Percentiles rank a stretch among this genome's conserved stretches.
phyloP scores from a whole-genome alignment of 2,329 filamentous ascomycete species.

The Nigrospora sphaerica region DNA sequence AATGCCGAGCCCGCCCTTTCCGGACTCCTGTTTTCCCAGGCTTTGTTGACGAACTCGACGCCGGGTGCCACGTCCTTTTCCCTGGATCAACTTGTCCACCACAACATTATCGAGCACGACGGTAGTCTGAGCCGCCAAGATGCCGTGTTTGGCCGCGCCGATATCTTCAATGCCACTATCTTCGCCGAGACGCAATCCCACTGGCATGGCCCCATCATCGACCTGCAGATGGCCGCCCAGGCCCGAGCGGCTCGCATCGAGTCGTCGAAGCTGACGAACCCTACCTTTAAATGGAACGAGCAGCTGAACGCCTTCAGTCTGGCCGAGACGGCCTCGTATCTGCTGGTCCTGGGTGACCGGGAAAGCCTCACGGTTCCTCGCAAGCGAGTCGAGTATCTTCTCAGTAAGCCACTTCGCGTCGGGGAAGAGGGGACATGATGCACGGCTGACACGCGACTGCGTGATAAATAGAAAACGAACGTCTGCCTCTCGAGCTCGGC shows the following conservation, averaged over 20 bases:
- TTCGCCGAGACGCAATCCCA: conserved; percentile 37
- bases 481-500: conserved; percentile 30
- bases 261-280: conserved; percentile 37
- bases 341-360: conserved; percentile 39
- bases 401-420: conserved; percentile 23
- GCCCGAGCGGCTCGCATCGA: conserved; percentile 36
- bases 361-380: conserved; percentile 28
- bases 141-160: conserved; percentile 41
- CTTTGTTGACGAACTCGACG: not conserved
- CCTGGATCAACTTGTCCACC: conserved; percentile 33
- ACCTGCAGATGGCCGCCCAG: conserved; percentile 34
- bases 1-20: not conserved
- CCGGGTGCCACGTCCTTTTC: not conserved
- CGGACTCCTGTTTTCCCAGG: not conserved
- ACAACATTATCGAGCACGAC: conserved; percentile 43
- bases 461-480: conserved; percentile 28
- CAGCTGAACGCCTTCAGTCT: conserved; percentile 34
- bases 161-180: conserved; percentile 43
- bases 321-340: conserved; percentile 39
- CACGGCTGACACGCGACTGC: not conserved
- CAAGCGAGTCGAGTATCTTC: conserved; percentile 32
- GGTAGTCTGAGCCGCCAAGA: conserved; percentile 41
- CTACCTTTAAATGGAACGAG: conserved; percentile 35
- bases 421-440: not conserved
- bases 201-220: conserved; percentile 35